Evolutionary conservation across 352 stramenopile species (phyloP), one percentile per base, ranked within the genome.

Genomic region (Phytophthora quininea): DNA sequence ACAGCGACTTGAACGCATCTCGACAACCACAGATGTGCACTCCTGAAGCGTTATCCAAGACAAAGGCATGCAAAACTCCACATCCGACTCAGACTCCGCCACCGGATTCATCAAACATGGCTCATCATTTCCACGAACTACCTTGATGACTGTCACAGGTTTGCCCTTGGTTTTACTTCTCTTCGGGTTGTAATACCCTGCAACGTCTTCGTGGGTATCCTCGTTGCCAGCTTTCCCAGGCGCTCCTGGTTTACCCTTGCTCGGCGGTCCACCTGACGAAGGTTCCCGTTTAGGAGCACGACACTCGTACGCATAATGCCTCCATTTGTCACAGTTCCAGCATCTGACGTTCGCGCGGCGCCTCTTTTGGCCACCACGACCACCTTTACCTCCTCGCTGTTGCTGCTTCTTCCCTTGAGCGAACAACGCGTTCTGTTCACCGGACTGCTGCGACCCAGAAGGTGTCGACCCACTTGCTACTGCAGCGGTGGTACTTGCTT

Each of bases 261-360:
- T 40, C 10, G 6, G 35, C 35, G 6, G 35, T 40, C 35, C 35
- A 40, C 35, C 35, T 11, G 6, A 11, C 35, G 7, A 7, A 24
- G 51, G 38, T 10, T 58, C 37, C 0, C 0, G 10, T 19, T 64
- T 64, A 8, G 37, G 48, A 12, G 33, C 37, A 11, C 24, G 33
- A 31, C 57, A 64, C 2, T 64, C 48, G 4, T 19, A 6, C 29
- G 33, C 47, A 30, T 58, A 64, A 32, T 64, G 35, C 9, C 48
- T 47, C 47, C 57, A 53, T 19, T 64, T 58, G 0, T 29, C 38
- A 19, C 57, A 64, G 31, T 57, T 64, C 37, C 47, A 64, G n/a
- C 57, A 64, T 8, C 52, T 33, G 11, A 64, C 40, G 14, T 56
- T 42, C 8, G 19, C 10, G 35, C 35, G 12, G 8, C 29, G n/a